Evolutionary conservation across 805 yeast species (phyloP).

Genomic region (Debaryomyces tyrocola): DNA sequence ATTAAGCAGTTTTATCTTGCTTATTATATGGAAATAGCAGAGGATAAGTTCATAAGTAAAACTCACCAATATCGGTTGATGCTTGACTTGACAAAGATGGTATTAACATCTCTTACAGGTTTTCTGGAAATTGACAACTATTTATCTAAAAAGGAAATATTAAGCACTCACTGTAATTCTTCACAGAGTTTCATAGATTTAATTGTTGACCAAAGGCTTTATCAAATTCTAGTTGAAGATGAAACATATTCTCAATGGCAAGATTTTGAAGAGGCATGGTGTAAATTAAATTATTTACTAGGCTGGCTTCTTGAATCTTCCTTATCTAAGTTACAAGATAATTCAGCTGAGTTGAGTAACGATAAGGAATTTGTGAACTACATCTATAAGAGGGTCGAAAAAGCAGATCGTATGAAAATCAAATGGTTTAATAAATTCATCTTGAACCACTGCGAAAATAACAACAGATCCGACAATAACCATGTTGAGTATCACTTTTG

Average conservation of each 20-base stretch:
- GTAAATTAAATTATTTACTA: slow-evolving; percentile 19
- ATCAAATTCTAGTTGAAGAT: slow-evolving; percentile 17
- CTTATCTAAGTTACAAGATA: slow-evolving; percentile 4
- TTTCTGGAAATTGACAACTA: neutral
- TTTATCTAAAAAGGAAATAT: neutral
- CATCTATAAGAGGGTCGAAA: neutral
- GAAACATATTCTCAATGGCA: slow-evolving; percentile 16
- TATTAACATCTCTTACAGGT: neutral
- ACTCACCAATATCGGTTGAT: neutral
- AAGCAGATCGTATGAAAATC: neutral
- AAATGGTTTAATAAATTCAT: slow-evolving; percentile 1
- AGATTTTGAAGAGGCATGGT: slow-evolving; percentile 24
- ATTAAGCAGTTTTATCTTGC: slow-evolving; percentile 13
- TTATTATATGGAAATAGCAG: too few relatives aligned
- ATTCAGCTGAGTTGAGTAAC: neutral
- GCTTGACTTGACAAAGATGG: neutral
- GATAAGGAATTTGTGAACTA: neutral
- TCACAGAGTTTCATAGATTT: neutral
- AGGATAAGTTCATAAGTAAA: neutral
- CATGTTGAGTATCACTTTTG: neutral
- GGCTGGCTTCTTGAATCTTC: slow-evolving; percentile 21
- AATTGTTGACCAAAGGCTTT: slow-evolving; percentile 11
- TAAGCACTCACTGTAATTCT: too few relatives aligned
- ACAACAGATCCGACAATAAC: neutral
- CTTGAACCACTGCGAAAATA: neutral